These are phyloP conservation scores for Thymus mandschuricus DNA, from an alignment of 257 asterid species.

Conservation along the genomic window DNA sequence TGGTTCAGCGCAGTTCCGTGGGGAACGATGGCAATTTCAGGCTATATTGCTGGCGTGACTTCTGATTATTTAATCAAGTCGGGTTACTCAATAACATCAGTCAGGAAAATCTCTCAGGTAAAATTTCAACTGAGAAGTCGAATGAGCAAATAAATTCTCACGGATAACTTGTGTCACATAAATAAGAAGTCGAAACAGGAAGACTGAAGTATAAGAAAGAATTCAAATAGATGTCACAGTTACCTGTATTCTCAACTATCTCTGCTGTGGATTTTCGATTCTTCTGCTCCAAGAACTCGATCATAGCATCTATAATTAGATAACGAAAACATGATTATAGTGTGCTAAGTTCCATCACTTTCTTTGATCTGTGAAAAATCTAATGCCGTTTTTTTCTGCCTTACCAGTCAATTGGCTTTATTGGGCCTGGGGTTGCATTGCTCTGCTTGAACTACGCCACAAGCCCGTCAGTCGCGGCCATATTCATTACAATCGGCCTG, in stretches of 20 bases:
- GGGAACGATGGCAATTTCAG: constrained; percentile 98
- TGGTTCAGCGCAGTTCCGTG: constrained; percentile 99
- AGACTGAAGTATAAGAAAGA: background rate
- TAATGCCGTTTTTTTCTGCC: background rate
- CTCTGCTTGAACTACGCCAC: constrained; percentile 76
- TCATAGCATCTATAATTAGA: background rate
- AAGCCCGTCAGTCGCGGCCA: constrained; percentile 71
- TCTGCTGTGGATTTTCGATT: background rate
- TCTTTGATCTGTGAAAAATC: background rate
- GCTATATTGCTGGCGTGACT: constrained; percentile 78
- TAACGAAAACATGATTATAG: background rate
- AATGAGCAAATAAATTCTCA: background rate
- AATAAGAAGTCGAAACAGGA: background rate
- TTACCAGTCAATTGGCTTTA: constrained; percentile 80
- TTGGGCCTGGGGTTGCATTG: constrained; percentile 87
- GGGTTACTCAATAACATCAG: constrained; percentile 66
- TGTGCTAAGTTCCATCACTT: background rate
- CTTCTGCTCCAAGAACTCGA: background rate
- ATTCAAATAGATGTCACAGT: background rate
- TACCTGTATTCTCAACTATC: background rate
- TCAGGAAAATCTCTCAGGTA: constrained; percentile 95
- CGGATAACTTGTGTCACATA: background rate
- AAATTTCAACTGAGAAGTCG: background rate
- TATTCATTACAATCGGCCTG: constrained; percentile 61
- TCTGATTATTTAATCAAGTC: constrained; percentile 76